Evolutionary conservation across 805 yeast genomes (phyloP).

Genomic region (Hanseniaspora meyeri): DNA sequence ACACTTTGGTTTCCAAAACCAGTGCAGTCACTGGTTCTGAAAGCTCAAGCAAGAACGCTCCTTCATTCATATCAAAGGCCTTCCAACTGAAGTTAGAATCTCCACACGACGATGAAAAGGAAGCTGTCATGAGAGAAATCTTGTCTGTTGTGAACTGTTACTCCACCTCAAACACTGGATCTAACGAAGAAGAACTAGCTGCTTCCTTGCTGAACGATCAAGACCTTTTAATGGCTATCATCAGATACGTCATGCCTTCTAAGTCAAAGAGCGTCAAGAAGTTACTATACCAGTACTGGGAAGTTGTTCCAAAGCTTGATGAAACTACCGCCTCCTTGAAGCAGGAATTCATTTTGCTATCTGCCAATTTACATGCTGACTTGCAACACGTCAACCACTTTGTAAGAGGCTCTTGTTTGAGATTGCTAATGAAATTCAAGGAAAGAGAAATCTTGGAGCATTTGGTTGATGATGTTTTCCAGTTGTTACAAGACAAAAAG

Average conservation of each 20-base stretch:
- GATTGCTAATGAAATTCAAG: conserved; percentile 78
- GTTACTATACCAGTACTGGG: conserved; percentile 92
- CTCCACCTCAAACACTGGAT: conserved; percentile 4
- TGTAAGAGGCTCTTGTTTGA: conserved; percentile 86
- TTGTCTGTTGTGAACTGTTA: conserved; percentile 12
- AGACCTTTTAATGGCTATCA: conserved; percentile 85
- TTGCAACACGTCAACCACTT: conserved; percentile 96
- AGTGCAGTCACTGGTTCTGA: conserved; percentile 10
- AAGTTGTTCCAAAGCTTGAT: conserved; percentile 86
- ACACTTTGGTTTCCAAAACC: conserved; percentile 10
- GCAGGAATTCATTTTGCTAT: conserved; percentile 96
- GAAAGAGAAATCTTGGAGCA: conserved; percentile 94
- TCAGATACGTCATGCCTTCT: conserved; percentile 95
- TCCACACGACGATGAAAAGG: conserved; percentile 5
- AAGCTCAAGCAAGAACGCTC: conserved; percentile 5
- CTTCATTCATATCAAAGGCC: conserved; percentile 10
- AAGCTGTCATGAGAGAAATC: conserved; percentile 13
- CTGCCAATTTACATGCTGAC: conserved; percentile 95
- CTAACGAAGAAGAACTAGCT: conserved; percentile 13
- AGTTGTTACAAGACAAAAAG: conserved; percentile 88
- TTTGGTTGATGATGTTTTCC: conserved; percentile 80
- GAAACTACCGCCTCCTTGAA: conserved; percentile 69
- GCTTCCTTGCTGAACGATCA: conserved; percentile 11
- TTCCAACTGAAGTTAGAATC: conserved; percentile 10
- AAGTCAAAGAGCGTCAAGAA: conserved; percentile 82